phyloP scores from a whole-genome alignment of 2,329 filamentous ascomycete species.

The Claviceps spartinae region DNA sequence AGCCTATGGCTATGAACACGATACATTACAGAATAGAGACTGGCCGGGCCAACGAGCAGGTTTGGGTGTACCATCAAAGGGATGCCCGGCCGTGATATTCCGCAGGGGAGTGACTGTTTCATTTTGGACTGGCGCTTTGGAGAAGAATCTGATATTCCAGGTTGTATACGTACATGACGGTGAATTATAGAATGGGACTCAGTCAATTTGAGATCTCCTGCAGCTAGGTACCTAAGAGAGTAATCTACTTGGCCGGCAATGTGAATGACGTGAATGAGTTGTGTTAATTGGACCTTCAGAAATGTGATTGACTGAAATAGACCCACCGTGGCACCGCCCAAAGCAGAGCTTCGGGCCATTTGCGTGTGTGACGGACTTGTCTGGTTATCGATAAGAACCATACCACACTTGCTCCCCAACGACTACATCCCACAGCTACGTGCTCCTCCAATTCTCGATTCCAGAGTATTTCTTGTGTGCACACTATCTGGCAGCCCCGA shows the following conservation, averaged over 20 bases:
- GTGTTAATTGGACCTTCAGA: not conserved
- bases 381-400: no score
- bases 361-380: no score
- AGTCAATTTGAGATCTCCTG: not conserved
- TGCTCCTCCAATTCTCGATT: no score
- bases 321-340: not conserved
- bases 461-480: no score
- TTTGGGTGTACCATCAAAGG: not conserved
- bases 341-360: no score
- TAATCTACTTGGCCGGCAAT: not conserved
- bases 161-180: not conserved
- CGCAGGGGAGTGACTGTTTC: not conserved
- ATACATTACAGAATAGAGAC: not conserved
- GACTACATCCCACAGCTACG: no score
- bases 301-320: not conserved
- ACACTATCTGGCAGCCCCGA: no score
- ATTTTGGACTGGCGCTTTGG: not conserved
- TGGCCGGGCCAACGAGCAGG: not conserved
- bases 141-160: not conserved
- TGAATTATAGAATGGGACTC: not conserved
- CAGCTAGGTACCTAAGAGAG: not conserved
- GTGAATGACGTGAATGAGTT: not conserved
- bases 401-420: no score
- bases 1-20: conserved; percentile 26
- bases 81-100: not conserved